These are phyloP conservation scores for Bruguiera sexangula DNA, from an alignment of 345 rosid genomes.

Conservation along the genomic window DNA sequence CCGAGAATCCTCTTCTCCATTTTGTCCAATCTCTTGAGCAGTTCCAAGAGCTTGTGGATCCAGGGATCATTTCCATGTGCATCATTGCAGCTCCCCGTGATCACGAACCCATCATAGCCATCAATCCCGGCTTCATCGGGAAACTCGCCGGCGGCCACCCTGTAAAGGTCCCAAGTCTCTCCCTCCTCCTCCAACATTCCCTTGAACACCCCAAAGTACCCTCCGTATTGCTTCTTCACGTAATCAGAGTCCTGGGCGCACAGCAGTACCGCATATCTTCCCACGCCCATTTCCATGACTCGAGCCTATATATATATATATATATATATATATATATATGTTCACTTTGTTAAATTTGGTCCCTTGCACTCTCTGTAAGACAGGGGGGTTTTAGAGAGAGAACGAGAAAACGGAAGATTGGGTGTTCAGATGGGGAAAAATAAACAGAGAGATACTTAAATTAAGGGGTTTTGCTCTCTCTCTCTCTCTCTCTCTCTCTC, in stretches of 20 bases:
- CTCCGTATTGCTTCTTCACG: constrained; percentile 49
- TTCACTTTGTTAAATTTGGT: background rate
- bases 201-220: constrained; percentile 52
- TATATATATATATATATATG: background rate
- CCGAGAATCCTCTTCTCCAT: constrained; percentile 57
- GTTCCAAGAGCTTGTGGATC: constrained; percentile 49
- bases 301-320: too few species aligned
- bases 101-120: constrained; percentile 55
- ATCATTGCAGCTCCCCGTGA: constrained; percentile 66
- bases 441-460: background rate
- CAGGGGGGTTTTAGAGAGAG: background rate
- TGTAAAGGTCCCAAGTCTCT: constrained; percentile 55
- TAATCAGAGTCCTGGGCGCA: constrained; percentile 70
- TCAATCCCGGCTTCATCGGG: constrained; percentile 46
- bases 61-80: constrained; percentile 56
- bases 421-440: background rate
- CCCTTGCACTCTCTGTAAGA: constrained; percentile 2
- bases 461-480: constrained; percentile 1
- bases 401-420: background rate
- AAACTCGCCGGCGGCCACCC: constrained; percentile 44
- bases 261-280: constrained; percentile 54
- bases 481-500: background rate
- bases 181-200: constrained; percentile 56
- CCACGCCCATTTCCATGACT: constrained; percentile 23
- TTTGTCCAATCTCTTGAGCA: constrained; percentile 45